A percentile compares a stretch with the other conserved stretches of the same genome.
phyloP scores from a whole-genome alignment of 768 basidiomycete species.

The Lenzites betulinus region DNA sequence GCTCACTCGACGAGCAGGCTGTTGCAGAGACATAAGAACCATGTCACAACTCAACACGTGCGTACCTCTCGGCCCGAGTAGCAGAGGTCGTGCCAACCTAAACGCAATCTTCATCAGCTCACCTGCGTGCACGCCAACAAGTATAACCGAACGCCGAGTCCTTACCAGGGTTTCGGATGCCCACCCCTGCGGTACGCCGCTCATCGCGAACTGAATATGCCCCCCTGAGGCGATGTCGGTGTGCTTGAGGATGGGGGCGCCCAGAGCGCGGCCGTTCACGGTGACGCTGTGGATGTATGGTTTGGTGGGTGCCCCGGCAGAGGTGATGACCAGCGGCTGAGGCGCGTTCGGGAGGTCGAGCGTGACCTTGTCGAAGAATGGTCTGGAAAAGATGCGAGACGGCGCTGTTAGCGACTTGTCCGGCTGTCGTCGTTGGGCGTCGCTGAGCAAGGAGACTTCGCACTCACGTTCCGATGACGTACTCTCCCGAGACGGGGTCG shows the following conservation, averaged over 20 bases:
- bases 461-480: slow-evolving; percentile 72
- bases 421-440: too few relatives aligned
- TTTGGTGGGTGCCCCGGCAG: slow-evolving; percentile 57
- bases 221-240: slow-evolving; percentile 62
- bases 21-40: not conserved
- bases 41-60: slow-evolving; percentile 10
- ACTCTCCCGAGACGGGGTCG: slow-evolving; percentile 75
- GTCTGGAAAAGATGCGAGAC: slow-evolving; percentile 28
- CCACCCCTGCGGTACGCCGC: slow-evolving; percentile 48
- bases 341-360: slow-evolving; percentile 51
- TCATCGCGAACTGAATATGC: slow-evolving; percentile 67
- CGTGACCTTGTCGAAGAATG: slow-evolving; percentile 55
- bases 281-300: slow-evolving; percentile 62
- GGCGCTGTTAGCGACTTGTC: too few relatives aligned
- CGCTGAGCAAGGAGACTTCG: too few relatives aligned
- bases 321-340: slow-evolving; percentile 49
- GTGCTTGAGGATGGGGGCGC: slow-evolving; percentile 56
- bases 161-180: slow-evolving; percentile 34
- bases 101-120: too few relatives aligned
- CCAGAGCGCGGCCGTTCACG: slow-evolving; percentile 51
- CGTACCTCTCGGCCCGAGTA: slow-evolving; percentile 5
- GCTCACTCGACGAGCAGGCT: too few relatives aligned
- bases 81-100: not conserved
- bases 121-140: too few relatives aligned
- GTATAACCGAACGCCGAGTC: too few relatives aligned